These are phyloP conservation scores for Boletus vinaceobasis DNA, from an alignment of 768 basidiomycete genomes.

Conservation along the genomic window DNA sequence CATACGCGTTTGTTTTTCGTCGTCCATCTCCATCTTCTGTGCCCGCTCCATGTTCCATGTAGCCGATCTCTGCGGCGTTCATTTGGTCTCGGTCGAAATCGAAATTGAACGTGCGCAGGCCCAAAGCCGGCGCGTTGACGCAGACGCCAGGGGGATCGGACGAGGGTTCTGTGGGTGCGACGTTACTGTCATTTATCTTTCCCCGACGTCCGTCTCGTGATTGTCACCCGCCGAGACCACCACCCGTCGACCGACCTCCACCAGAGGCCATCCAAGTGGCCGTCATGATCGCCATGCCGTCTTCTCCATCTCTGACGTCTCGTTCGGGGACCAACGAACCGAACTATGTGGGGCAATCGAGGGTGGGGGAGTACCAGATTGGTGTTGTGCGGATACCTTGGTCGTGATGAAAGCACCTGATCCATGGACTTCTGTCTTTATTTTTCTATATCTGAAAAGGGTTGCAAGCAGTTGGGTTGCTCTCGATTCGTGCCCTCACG, in stretches of 20 bases:
- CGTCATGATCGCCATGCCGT: constrained; percentile 49
- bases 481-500: not conserved
- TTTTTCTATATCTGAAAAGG: not conserved
- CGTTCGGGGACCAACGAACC: not conserved
- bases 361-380: constrained; percentile 40
- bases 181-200: constrained; percentile 5
- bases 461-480: not conserved
- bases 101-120: not conserved
- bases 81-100: constrained; percentile 16
- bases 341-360: constrained; percentile 5
- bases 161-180: not conserved
- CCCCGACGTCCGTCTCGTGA: constrained; percentile 2
- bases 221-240: constrained; percentile 4
- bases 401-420: constrained; percentile 16
- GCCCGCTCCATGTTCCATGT: not conserved
- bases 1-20: not conserved
- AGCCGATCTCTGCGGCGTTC: constrained; percentile 25
- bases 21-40: too few relatives aligned
- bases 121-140: not conserved
- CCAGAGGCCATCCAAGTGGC: constrained; percentile 37
- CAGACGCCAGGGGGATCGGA: not conserved
- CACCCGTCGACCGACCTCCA: constrained; percentile 6
- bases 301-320: constrained; percentile 1
- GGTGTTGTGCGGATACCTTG: constrained; percentile 41
- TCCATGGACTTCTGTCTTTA: not conserved